These are phyloP conservation scores for Botrytis fabae DNA, from an alignment of 2,329 filamentous ascomycete genomes.

Conservation along the genomic window DNA sequence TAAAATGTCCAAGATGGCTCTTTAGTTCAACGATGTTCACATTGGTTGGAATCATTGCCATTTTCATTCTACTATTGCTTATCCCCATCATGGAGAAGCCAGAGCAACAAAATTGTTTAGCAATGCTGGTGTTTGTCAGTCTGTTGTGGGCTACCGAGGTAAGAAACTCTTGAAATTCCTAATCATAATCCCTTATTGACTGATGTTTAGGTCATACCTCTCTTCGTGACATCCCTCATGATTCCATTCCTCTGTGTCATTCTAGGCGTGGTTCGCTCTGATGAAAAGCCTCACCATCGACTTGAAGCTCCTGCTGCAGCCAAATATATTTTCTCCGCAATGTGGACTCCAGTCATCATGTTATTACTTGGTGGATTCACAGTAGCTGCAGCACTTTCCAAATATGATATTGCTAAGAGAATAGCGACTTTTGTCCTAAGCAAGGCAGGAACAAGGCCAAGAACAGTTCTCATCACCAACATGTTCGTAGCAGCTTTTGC, in stretches of 20 bases:
- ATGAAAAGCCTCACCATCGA: slow-evolving; percentile 67
- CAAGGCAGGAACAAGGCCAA: slow-evolving; percentile 89
- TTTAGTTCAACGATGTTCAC: slow-evolving; percentile 79
- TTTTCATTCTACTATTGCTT: slow-evolving; percentile 74
- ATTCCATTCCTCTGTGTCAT: slow-evolving; percentile 93
- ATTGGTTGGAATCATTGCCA: slow-evolving; percentile 65
- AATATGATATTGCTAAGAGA: slow-evolving; percentile 96
- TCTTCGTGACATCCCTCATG: slow-evolving; percentile 92
- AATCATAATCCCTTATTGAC: slow-evolving; percentile 26
- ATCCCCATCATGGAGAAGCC: slow-evolving; percentile 80
- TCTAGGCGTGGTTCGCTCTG: slow-evolving; percentile 77
- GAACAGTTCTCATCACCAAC: slow-evolving; percentile 89
- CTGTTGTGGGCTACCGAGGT: slow-evolving; percentile 96
- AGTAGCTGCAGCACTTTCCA: slow-evolving; percentile 89
- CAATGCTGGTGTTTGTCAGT: slow-evolving; percentile 90
- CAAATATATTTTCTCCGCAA: slow-evolving; percentile 82
- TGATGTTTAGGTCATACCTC: slow-evolving; percentile 73
- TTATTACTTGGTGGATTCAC: slow-evolving; percentile 94
- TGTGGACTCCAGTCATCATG: slow-evolving; percentile 99
- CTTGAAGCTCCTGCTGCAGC: slow-evolving; percentile 81
- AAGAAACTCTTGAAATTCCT: slow-evolving; percentile 40
- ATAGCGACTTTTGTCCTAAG: slow-evolving; percentile 95
- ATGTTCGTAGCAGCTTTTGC: slow-evolving; percentile 99
- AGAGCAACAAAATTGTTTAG: slow-evolving; percentile 95
- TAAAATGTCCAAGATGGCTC: slow-evolving; percentile 78